Evolutionary conservation across 805 yeast genomes (phyloP).

Genomic region (Yamadazyma endophytica): DNA sequence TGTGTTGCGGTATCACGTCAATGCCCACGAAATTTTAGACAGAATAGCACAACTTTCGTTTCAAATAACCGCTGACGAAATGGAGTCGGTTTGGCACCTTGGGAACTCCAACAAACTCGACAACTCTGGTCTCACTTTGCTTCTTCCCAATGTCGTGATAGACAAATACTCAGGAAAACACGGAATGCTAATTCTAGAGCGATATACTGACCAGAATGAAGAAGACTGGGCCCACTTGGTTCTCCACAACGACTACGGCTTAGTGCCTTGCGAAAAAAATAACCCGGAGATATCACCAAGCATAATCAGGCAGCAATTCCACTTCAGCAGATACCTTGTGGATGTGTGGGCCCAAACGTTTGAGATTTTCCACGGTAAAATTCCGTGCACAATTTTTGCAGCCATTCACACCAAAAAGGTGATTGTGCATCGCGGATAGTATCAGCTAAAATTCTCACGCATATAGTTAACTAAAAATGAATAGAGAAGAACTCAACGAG

Average conservation of each 20-base stretch:
- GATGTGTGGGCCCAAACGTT: slow-evolving; percentile 16
- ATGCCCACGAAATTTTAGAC: slow-evolving; percentile 3
- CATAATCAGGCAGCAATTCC: slow-evolving; percentile 12
- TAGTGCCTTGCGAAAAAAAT: too few relatives aligned
- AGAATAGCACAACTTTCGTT: slow-evolving; percentile 2
- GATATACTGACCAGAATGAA: too few relatives aligned
- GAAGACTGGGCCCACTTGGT: too few relatives aligned
- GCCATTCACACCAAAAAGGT: too few relatives aligned
- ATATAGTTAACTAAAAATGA: too few relatives aligned
- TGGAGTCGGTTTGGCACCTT: slow-evolving; percentile 13
- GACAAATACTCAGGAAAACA: neutral
- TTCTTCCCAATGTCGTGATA: neutral
- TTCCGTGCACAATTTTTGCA: slow-evolving; percentile 6
- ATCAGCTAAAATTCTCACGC: too few relatives aligned
- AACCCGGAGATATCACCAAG: too few relatives aligned
- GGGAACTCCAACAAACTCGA: slow-evolving; percentile 4
- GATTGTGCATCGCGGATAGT: too few relatives aligned
- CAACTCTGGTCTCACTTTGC: neutral
- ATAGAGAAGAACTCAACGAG: too few relatives aligned
- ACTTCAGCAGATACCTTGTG: slow-evolving; percentile 16
- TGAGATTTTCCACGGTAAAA: slow-evolving; percentile 8
- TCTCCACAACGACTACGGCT: too few relatives aligned
- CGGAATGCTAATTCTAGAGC: neutral
- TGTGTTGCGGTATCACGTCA: slow-evolving; percentile 3
- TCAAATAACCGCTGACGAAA: slow-evolving; percentile 7